These are phyloP conservation scores for Scheffersomyces ergatensis DNA, from an alignment of 805 yeast genomes.

Conservation along the genomic window DNA sequence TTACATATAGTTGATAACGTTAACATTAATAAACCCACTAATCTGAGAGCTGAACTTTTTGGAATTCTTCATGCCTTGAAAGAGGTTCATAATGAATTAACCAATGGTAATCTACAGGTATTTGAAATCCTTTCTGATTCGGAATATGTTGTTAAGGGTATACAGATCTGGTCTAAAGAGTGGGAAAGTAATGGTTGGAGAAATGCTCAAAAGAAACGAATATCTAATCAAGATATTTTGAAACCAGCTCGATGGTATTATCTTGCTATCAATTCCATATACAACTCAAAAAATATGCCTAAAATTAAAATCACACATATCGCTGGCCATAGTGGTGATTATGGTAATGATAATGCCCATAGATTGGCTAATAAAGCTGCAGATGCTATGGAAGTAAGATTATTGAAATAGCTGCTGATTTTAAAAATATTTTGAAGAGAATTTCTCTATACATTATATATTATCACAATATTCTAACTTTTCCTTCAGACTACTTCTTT, in stretches of 20 bases:
- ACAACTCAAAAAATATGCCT: slow-evolving; percentile 30
- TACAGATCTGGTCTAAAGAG: slow-evolving; percentile 53
- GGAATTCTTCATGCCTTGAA: slow-evolving; percentile 62
- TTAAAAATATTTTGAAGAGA: too few species aligned
- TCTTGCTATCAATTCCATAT: slow-evolving; percentile 33
- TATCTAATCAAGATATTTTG: slow-evolving; percentile 55
- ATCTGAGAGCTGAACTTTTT: slow-evolving; percentile 75
- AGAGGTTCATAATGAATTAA: slow-evolving; percentile 31
- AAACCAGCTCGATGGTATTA: slow-evolving; percentile 22
- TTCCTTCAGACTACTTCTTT: too few species aligned
- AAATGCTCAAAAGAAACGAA: slow-evolving; percentile 39
- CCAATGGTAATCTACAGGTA: slow-evolving; percentile 13
- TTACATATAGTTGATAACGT: slow-evolving; percentile 29
- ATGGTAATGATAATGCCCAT: slow-evolving; percentile 81
- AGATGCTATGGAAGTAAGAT: slow-evolving; percentile 18
- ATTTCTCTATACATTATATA: too few species aligned
- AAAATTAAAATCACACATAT: slow-evolving; percentile 57
- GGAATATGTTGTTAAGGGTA: slow-evolving; percentile 54
- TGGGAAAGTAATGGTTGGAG: slow-evolving; percentile 63
- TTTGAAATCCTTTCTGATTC: slow-evolving; percentile 69
- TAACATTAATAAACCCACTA: slow-evolving; percentile 48
- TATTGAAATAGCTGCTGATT: too few species aligned
- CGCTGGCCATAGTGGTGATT: slow-evolving; percentile 64
- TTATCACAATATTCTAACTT: too few species aligned
- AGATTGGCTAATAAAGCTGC: slow-evolving; percentile 68